phyloP scores from a whole-genome alignment of 2,329 filamentous ascomycete species.

The Penicillium hordei region DNA sequence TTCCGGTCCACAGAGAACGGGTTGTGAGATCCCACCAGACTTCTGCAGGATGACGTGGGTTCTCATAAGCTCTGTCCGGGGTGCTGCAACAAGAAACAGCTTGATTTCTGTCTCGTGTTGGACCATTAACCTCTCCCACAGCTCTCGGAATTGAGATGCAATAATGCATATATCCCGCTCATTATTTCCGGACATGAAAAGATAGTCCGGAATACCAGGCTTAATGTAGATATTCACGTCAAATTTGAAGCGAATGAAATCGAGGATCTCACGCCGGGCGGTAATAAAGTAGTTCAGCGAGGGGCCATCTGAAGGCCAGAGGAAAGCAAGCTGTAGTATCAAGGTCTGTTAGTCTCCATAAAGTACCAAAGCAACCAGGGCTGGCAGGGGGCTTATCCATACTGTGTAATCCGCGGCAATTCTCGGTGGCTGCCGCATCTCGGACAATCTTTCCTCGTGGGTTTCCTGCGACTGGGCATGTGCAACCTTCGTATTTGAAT shows the following conservation, averaged over 20 bases:
- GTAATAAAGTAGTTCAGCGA: conserved; percentile 44
- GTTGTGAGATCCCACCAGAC: conserved; percentile 16
- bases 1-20: conserved; percentile 23
- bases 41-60: conserved; percentile 29
- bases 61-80: conserved; percentile 20
- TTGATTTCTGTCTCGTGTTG: conserved; percentile 33
- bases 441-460: not conserved
- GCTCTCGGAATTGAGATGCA: conserved; percentile 26
- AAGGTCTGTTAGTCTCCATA: not conserved
- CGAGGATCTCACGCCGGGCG: conserved; percentile 44
- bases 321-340: conserved; percentile 10
- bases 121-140: conserved; percentile 32
- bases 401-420: not conserved
- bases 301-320: conserved; percentile 48
- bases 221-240: conserved; percentile 45
- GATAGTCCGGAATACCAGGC: conserved; percentile 24
- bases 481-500: not conserved
- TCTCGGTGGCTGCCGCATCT: not conserved
- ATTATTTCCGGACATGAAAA: conserved; percentile 33
- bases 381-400: not conserved
- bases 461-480: not conserved
- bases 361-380: not conserved
- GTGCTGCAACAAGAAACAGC: conserved; percentile 36
- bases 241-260: conserved; percentile 44
- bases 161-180: conserved; percentile 41